Conservation (phyloP, 2,329 filamentous ascomycete species). For the Pseudogymnoascus sp. region DNA sequence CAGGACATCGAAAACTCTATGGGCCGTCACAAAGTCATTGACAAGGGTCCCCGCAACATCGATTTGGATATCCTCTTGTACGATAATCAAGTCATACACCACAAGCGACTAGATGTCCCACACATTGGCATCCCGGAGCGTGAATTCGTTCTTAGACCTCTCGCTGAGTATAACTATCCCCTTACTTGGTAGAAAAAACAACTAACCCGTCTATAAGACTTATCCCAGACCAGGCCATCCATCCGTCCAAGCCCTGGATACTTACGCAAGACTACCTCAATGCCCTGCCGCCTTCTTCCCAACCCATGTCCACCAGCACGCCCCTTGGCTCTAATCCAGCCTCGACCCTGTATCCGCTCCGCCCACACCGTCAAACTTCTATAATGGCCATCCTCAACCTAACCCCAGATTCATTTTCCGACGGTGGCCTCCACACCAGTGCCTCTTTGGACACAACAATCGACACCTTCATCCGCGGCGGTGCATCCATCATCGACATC, state of each 20-base stretch:
- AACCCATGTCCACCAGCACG: conserved; percentile 51
- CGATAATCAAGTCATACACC: conserved; percentile 54
- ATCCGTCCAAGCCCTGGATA: conserved; percentile 50
- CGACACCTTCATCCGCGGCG: conserved; percentile 52
- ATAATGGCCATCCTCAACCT: conserved; percentile 94
- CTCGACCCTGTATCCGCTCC: conserved; percentile 51
- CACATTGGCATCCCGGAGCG: conserved; percentile 80
- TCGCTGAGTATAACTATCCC: conserved; percentile 57
- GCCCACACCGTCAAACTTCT: conserved; percentile 51
- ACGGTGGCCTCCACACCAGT: conserved; percentile 61
- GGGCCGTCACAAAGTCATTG: conserved; percentile 74
- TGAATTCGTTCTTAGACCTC: conserved; percentile 84
- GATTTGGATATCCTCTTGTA: conserved; percentile 91
- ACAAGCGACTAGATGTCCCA: conserved; percentile 73
- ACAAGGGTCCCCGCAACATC: conserved; percentile 91
- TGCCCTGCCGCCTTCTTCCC: conserved; percentile 42
- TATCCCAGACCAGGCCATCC: conserved; percentile 46
- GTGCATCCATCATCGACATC: conserved; percentile 81
- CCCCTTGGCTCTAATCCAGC: conserved; percentile 38
- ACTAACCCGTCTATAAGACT: conserved; percentile 36
- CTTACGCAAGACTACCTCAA: conserved; percentile 54
- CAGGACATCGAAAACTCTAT: conserved; percentile 76
- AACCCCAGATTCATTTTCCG: conserved; percentile 94
- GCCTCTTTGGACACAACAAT: conserved; percentile 52
- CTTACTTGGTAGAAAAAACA: not conserved